Base-by-base conservation (phyloP, 1,284 basidiomycete genomes). In the Trichosporon ovoides region DNA sequence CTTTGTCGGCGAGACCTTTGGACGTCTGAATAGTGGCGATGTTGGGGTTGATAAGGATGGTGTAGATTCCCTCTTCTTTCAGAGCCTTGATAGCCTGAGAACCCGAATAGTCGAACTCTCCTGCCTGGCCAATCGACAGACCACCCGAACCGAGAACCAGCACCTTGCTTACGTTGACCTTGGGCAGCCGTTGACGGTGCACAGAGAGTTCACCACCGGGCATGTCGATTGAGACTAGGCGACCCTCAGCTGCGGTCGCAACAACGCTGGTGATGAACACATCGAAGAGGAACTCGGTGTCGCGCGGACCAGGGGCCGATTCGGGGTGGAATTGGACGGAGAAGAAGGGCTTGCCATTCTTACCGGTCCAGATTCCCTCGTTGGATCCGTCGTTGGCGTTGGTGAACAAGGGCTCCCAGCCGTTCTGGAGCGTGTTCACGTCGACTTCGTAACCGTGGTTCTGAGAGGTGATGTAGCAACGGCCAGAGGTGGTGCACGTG, bases 291-390 rank as follows among this genome's bases (percentile, higher is more conserved):
- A 97, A 98, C 77, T 98, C 96, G 58, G 96, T 98, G 75, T 99
- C 96, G 60, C 93, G 85, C 24, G 96, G 96, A 38, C 96, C 96
- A n/a, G 96, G 94, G 5, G 91, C 93, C 38, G 91, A 95, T 78
- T 99, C 96, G 37, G 96, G 96, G 78, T 99, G 96, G 83, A 99
- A 99, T 76, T 98, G 96, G n/a, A 98, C 95, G 38, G 92, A 96
- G 80, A 98, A 98, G 82, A 91, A 96, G 2, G 95, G 95, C 56
- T 79, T 76, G 62, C 74, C 77, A 67, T 87, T 88, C 72, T 86
- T 84, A 65, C 87, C 86, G 76, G 84, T 91, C 80, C 93, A 96
- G 70, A 98, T 96, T 68, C 96, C 96, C 78, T 99, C 96, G 77
- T 98, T 98, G 71, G 89, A 93, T 58, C 85, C 85, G 72, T 99